Evolutionary conservation across 2,329 filamentous ascomycete genomes (phyloP).

Genomic region (Colletotrichum kahawae): DNA sequence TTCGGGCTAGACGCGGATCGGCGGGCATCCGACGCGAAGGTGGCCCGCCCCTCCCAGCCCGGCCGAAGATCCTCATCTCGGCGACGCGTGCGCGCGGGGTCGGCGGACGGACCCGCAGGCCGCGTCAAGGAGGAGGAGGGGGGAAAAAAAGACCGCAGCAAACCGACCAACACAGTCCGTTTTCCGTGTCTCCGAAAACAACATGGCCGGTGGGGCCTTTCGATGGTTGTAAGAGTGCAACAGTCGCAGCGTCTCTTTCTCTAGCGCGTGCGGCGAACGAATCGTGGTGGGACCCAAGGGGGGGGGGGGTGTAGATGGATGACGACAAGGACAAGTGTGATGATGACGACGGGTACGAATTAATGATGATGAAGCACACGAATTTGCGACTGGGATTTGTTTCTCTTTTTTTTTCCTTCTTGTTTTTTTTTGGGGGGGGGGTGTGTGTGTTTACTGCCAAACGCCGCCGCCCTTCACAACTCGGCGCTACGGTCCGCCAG

Average conservation of each 20-base stretch:
- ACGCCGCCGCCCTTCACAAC: neutral
- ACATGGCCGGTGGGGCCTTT: neutral
- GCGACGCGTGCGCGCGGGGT: neutral
- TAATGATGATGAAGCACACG: neutral
- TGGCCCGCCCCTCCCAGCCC: neutral
- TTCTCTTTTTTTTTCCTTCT: neutral
- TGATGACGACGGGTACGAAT: neutral
- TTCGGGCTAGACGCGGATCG: constrained; percentile 5
- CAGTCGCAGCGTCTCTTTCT: neutral
- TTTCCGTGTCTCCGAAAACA: neutral
- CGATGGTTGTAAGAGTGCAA: neutral
- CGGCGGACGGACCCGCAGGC: neutral
- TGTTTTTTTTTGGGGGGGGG: neutral
- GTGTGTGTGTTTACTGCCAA: neutral
- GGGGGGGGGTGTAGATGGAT: neutral
- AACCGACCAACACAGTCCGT: neutral
- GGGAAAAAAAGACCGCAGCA: neutral
- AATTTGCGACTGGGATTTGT: neutral
- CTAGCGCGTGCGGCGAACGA: neutral
- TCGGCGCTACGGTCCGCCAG: constrained; percentile 20
- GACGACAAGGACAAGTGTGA: neutral
- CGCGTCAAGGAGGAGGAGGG: neutral
- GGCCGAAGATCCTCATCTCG: constrained; percentile 21
- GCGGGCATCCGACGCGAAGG: neutral
- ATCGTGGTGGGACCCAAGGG: neutral